A percentile compares a stretch with the other conserved stretches of the same genome.
Conservation (phyloP, 768 basidiomycete genomes). For the Tephrocybe sp. region DNA sequence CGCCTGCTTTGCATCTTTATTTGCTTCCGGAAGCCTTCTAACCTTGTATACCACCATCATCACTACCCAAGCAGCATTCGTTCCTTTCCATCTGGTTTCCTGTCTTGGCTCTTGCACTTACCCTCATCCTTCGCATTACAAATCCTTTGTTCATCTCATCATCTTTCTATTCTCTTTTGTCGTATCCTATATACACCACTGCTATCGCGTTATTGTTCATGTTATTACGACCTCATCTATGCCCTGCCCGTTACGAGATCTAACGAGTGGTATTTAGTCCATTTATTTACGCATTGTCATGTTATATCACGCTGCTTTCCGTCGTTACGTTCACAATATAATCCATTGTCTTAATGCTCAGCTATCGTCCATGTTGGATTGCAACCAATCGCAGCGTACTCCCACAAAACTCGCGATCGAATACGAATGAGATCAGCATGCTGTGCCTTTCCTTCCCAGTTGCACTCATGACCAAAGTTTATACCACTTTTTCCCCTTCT, state of each 20-base stretch:
- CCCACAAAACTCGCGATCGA: too few relatives aligned
- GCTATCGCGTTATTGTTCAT: constrained; percentile 11
- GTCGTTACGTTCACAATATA: not conserved
- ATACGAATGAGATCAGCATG: too few relatives aligned
- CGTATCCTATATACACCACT: constrained; percentile 11
- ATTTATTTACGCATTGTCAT: constrained; percentile 3
- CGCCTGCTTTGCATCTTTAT: not conserved
- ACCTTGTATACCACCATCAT: not conserved
- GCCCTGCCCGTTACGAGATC: constrained; percentile 7
- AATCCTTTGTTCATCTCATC: not conserved
- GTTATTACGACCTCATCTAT: not conserved
- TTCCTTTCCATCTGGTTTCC: constrained; percentile 3
- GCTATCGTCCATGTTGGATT: too few relatives aligned
- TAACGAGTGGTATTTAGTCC: constrained; percentile 1
- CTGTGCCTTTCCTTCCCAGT: too few relatives aligned
- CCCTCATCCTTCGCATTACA: not conserved
- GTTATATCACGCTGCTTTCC: constrained; percentile 6
- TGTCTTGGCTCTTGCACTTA: not conserved
- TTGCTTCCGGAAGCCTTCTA: not conserved
- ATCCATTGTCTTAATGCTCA: not conserved
- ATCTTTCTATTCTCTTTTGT: not conserved
- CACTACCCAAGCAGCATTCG: not conserved
- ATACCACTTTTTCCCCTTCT: too few relatives aligned
- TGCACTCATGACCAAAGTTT: too few relatives aligned
- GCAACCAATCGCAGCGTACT: too few relatives aligned